Evolutionary conservation across 2,329 filamentous ascomycete species (phyloP).

Genomic region (Colletotrichum spaethianum): DNA sequence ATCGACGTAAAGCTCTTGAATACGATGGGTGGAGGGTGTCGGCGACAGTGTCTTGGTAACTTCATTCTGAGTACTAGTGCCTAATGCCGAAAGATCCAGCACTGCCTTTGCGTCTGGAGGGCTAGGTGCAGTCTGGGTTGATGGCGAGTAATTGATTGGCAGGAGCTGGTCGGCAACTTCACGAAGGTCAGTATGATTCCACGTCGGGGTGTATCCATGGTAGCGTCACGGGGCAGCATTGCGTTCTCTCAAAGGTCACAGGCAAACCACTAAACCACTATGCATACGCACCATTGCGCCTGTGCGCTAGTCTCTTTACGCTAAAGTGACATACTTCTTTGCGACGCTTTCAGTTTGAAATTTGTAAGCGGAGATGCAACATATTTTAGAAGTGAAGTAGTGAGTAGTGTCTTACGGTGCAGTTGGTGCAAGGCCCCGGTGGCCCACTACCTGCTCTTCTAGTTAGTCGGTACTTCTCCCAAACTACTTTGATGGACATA

Average conservation of each 20-base stretch:
- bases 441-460: constrained; percentile 31
- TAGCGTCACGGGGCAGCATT: not conserved
- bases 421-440: constrained; percentile 48
- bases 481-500: constrained; percentile 42
- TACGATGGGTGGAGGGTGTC: constrained; percentile 12
- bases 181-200: not conserved
- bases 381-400: not conserved
- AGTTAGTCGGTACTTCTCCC: constrained; percentile 13
- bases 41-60: not conserved
- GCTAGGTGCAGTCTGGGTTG: not conserved
- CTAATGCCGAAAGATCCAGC: constrained; percentile 16
- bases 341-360: constrained; percentile 26
- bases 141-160: constrained; percentile 18
- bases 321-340: constrained; percentile 45
- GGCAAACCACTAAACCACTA: not conserved
- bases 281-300: constrained; percentile 43
- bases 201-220: not conserved
- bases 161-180: constrained; percentile 40
- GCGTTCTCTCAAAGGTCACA: not conserved
- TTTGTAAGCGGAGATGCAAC: constrained; percentile 17
- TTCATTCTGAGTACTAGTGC: not conserved
- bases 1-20: constrained; percentile 48
- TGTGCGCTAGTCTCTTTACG: constrained; percentile 44
- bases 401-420: constrained; percentile 43
- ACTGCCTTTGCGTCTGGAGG: constrained; percentile 24